These are phyloP conservation scores for Fagus crenata DNA, from an alignment of 306 rosid species.

Conservation along the genomic window DNA sequence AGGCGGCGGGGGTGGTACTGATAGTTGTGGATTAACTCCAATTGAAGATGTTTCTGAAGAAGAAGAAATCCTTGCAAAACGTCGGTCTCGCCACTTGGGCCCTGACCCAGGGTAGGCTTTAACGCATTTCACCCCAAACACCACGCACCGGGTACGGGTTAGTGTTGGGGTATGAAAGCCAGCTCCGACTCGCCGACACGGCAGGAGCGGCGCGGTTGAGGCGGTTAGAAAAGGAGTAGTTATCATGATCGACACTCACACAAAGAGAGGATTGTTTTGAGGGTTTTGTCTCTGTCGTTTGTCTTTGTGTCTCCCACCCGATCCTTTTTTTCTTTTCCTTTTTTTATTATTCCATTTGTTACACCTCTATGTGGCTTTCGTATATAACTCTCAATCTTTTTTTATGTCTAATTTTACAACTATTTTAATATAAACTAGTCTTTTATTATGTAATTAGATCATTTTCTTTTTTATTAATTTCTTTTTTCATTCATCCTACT, in stretches of 20 bases:
- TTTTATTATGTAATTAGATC: too few species aligned
- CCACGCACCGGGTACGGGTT: not conserved
- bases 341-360: too few species aligned
- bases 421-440: too few species aligned
- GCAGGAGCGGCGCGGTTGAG: not conserved
- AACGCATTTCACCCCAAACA: not conserved
- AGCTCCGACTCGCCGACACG: not conserved
- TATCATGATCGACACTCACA: not conserved
- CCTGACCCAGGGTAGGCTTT: not conserved
- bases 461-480: too few species aligned
- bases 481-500: too few species aligned
- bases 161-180: not conserved
- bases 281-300: too few species aligned
- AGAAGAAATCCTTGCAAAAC: conserved; percentile 77
- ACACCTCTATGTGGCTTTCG: too few species aligned
- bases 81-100: not conserved
- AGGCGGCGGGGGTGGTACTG: conserved; percentile 60
- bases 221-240: not conserved
- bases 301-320: too few species aligned
- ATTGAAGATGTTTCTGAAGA: conserved; percentile 65
- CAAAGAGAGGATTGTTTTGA: too few species aligned
- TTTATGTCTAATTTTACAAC: too few species aligned
- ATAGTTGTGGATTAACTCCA: conserved; percentile 68
- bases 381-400: too few species aligned
- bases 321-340: too few species aligned